A percentile compares a stretch with the other conserved stretches of the same genome.
phyloP scores from a whole-genome alignment of 176 grass and related monocot genomes.

The Pontederia paniculata region DNA sequence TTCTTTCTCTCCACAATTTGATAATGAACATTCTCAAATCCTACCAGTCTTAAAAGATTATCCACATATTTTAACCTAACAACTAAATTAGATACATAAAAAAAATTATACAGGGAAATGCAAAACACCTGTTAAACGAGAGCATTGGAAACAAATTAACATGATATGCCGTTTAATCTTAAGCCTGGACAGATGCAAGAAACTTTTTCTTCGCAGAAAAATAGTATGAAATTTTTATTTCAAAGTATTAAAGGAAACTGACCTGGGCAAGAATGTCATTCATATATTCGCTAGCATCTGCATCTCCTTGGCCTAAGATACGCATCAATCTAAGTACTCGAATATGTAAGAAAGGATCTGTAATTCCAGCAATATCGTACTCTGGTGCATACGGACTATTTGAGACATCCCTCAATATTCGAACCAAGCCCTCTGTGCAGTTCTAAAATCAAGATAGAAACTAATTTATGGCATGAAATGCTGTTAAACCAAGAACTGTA shows the following conservation, averaged over 20 bases:
- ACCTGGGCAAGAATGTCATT: constrained; percentile 99
- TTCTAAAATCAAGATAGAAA: constrained; percentile 39
- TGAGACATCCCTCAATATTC: constrained; percentile 79
- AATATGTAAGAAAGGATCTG: constrained; percentile 91
- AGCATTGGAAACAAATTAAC: too few relatives aligned
- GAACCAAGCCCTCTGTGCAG: constrained; percentile 67
- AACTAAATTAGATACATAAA: too few relatives aligned
- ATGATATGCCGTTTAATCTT: too few relatives aligned
- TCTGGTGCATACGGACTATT: constrained; percentile 94
- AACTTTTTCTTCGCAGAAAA: not conserved
- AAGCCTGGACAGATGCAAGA: not conserved
- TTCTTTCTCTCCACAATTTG: too few relatives aligned
- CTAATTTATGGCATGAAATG: not conserved
- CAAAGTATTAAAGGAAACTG: not conserved
- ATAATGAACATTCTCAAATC: too few relatives aligned
- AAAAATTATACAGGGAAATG: too few relatives aligned
- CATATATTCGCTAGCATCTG: constrained; percentile 78
- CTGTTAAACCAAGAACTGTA: not conserved
- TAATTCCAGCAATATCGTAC: constrained; percentile 83
- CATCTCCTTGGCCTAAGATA: constrained; percentile 55
- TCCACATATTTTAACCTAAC: too few relatives aligned
- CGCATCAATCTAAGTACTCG: constrained; percentile 75
- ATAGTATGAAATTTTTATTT: not conserved
- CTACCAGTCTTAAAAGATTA: too few relatives aligned
- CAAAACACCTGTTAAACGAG: too few relatives aligned